Evolutionary conservation across 306 rosid species (phyloP), one percentile per base, ranked within the genome.

Genomic region (Trifolium fragiferum): DNA sequence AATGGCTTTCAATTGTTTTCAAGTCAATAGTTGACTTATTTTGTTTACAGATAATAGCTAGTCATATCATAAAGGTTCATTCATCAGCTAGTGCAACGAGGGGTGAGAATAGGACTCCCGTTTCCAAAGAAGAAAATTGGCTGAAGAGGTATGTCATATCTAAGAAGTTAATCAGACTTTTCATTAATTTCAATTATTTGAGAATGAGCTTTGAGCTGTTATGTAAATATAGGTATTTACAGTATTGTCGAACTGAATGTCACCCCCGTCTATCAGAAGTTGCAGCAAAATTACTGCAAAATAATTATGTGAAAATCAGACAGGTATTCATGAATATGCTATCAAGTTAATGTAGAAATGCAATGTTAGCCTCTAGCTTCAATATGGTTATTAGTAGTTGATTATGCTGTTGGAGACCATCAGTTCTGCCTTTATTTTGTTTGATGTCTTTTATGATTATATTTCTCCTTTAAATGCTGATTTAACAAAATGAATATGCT

Each of bases 41-140:
- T 77, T 72, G 3, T 71, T 84, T 77, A 49, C 96, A 94, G 99
- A 76, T 84, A 57, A 94, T 94, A 79, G 97, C 97, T 32, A 90
- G 90, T 79, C 99, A 94, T 80, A 84, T 94, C 86, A 90, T 94
- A 68, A 92, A 85, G 82, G 85, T 94, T 37, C 99, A 94, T 81
- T 88, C 96, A 18, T 87, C 96, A 16, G 99, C 96, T 54, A 69
- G 70, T 69, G 82, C 88, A 64, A 75, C 86, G 10, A 53, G 51
- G 65, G 90, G 92, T 61, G 97, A 94, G 30, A 80, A 4, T 79
- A 87, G 77, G 75, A 66, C 33, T 79, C 65, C 85, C 12, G 58
- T 21, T 77, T 77, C 87, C 23, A 87, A 92, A 82, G 98, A 88
- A 79, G 97, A 92, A 66, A 92, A 90, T 75, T 94, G 99, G 99